Percentiles rank a stretch among this genome's conserved stretches.
phyloP scores from a whole-genome alignment of 73 alveolate species.

The Blepharisma japonicum region DNA sequence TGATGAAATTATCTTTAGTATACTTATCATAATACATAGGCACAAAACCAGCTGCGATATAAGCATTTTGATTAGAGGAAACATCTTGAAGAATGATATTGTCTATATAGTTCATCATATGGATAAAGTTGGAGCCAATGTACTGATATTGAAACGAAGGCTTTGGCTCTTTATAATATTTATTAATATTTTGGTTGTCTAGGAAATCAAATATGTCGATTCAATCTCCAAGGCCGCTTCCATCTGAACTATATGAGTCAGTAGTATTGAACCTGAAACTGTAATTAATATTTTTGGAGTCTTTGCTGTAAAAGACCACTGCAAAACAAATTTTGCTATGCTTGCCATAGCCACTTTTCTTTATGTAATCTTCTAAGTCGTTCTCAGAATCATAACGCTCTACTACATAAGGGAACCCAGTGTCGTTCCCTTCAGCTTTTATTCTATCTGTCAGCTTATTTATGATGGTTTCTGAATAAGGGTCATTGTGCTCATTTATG shows the following conservation, averaged over 20 bases:
- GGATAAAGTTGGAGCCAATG: neutral
- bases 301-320: neutral
- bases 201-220: neutral
- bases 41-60: conserved; percentile 18
- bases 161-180: neutral
- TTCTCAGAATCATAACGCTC: neutral
- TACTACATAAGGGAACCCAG: neutral
- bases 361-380: conserved; percentile 7
- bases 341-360: neutral
- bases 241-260: neutral
- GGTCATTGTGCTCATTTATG: neutral
- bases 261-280: conserved; percentile 16
- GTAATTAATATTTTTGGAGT: neutral
- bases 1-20: conserved; percentile 29
- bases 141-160: neutral
- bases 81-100: conserved; percentile 29
- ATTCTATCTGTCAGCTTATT: neutral
- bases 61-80: neutral
- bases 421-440: neutral
- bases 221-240: neutral
- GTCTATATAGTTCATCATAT: conserved; percentile 18
- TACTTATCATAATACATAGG: conserved; percentile 36
- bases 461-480: neutral
- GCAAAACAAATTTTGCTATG: conserved; percentile 20
- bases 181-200: neutral